These are phyloP conservation scores for Zancudomyces culisetae DNA, from an alignment of 371 early-diverging fungal genomes.

Conservation along the genomic window DNA sequence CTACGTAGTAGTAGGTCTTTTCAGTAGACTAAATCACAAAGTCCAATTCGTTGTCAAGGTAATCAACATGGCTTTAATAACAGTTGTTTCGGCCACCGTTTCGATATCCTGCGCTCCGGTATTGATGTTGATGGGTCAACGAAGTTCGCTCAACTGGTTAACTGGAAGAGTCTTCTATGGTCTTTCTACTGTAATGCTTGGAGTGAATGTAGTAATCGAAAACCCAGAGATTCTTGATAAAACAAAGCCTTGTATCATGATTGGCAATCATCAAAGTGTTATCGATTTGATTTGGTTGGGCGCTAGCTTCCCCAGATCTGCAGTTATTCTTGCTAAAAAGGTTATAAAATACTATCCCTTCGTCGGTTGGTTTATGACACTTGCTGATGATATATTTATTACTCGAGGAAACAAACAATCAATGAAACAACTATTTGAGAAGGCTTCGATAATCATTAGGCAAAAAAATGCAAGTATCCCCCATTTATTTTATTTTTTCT, in stretches of 20 bases:
- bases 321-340: conserved; percentile 65
- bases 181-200: not conserved
- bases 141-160: conserved; percentile 1
- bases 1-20: not conserved
- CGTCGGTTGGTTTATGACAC: conserved; percentile 63
- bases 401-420: conserved; percentile 63
- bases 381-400: conserved; percentile 67
- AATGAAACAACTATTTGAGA: conserved; percentile 54
- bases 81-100: not conserved
- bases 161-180: not conserved
- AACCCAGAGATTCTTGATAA: not conserved
- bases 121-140: not conserved
- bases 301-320: conserved; percentile 44
- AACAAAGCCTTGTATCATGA: conserved; percentile 35
- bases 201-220: not conserved
- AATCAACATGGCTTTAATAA: not conserved
- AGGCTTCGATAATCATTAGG: conserved; percentile 54
- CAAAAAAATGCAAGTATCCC: conserved; percentile 54
- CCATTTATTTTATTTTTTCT: too few relatives aligned
- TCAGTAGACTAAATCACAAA: not conserved
- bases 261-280: conserved; percentile 74
- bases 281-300: conserved; percentile 61
- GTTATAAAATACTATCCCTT: conserved; percentile 63
- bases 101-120: not conserved
- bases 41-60: not conserved